A percentile compares a stretch with the other conserved stretches of the same genome.
These are phyloP conservation scores for Fusarium gaditjirri DNA, from an alignment of 2,329 filamentous ascomycete species.

Conservation along the genomic window DNA sequence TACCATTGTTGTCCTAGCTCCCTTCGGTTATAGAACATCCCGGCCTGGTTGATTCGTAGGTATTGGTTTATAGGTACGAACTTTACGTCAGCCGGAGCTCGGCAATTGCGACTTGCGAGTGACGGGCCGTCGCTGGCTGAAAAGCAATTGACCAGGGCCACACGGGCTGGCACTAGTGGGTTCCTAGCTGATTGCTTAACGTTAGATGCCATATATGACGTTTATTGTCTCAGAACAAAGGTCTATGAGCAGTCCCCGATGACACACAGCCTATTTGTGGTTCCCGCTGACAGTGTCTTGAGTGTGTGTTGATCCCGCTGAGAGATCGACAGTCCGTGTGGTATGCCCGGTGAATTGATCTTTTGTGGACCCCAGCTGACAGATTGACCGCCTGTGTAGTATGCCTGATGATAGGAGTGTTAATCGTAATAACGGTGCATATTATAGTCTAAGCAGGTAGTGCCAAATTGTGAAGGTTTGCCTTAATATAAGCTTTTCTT, in stretches of 20 bases:
- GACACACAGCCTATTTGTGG: background rate
- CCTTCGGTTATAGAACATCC: background rate
- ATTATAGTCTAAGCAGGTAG: background rate
- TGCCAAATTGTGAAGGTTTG: accelerated
- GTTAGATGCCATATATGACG: background rate
- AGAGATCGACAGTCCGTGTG: background rate
- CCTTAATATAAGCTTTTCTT: background rate
- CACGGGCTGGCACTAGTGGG: background rate
- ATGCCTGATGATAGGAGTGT: background rate
- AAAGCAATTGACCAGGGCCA: background rate
- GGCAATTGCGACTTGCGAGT: background rate
- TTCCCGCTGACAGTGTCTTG: background rate
- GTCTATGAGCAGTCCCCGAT: background rate
- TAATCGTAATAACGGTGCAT: accelerated
- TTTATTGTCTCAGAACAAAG: background rate
- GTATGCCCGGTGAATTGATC: background rate
- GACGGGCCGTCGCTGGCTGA: background rate
- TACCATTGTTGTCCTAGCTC: too few relatives aligned
- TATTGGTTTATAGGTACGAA: background rate
- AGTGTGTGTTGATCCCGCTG: background rate
- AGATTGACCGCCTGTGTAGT: background rate
- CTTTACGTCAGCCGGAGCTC: background rate
- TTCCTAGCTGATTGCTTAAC: background rate
- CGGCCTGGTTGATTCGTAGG: background rate
- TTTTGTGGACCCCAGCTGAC: background rate